Evolutionary conservation across 495 filamentous ascomycete species (phyloP).

Genomic region (Beverwykella pulmonaria): DNA sequence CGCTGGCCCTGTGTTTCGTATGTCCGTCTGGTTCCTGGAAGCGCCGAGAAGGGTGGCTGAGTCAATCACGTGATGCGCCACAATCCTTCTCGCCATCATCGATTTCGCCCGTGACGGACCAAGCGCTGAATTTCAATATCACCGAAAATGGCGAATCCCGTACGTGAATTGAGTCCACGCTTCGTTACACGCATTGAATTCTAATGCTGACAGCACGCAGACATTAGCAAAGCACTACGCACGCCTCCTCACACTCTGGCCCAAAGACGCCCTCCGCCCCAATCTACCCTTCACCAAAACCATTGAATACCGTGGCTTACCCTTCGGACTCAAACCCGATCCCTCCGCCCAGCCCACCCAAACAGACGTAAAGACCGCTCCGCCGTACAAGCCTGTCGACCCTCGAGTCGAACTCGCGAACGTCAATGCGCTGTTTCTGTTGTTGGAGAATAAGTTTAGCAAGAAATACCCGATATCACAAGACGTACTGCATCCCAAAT

Average conservation of each 20-base stretch:
- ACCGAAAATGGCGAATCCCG: not conserved
- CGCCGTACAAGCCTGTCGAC: conserved; percentile 8
- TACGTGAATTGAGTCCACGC: not conserved
- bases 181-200: conserved; percentile 20
- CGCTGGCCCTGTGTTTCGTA: conserved; percentile 22
- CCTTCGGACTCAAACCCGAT: conserved; percentile 6
- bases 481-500: conserved; percentile 66
- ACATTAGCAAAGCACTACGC: conserved; percentile 57
- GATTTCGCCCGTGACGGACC: conserved; percentile 1
- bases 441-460: conserved; percentile 74
- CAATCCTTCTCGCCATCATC: conserved; percentile 9
- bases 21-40: conserved; percentile 10
- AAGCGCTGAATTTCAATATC: conserved; percentile 1
- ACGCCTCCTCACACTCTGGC: conserved; percentile 75
- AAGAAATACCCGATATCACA: conserved; percentile 68
- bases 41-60: conserved; percentile 1
- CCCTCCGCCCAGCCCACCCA: not conserved
- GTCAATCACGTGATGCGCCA: conserved; percentile 29
- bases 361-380: conserved; percentile 16
- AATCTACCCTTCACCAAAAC: conserved; percentile 72
- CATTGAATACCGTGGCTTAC: conserved; percentile 61
- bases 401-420: conserved; percentile 56
- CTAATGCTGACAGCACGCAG: not conserved
- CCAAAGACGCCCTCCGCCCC: conserved; percentile 74
- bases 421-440: conserved; percentile 71